Percentiles rank a stretch among this genome's conserved stretches.
Evolutionary conservation across 805 yeast species (phyloP).

Genomic region (Teunomyces cretensis): DNA sequence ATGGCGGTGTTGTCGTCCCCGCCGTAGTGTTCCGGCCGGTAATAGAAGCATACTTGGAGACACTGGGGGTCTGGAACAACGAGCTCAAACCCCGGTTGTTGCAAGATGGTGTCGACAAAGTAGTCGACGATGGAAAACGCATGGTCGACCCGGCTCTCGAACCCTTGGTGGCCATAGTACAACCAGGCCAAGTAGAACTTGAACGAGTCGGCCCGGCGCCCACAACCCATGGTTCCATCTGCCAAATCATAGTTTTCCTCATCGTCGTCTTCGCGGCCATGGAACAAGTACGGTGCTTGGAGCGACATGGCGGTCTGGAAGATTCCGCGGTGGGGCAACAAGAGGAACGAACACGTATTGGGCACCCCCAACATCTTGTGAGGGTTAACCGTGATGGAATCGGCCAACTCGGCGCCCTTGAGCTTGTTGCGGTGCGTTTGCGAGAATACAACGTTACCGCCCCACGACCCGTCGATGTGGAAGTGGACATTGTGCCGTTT

Average conservation of each 20-base stretch:
- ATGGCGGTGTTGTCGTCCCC: conserved; percentile 39
- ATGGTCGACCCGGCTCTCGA: conserved; percentile 65
- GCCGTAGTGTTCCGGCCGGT: conserved; percentile 43
- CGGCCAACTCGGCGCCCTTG: conserved; percentile 63
- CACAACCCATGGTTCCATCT: conserved; percentile 92
- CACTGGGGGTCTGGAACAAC: conserved; percentile 60
- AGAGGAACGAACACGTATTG: conserved; percentile 67
- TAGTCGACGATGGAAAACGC: conserved; percentile 67
- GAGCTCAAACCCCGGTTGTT: conserved; percentile 48
- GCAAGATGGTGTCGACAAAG: conserved; percentile 47
- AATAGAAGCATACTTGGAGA: conserved; percentile 81
- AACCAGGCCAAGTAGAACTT: conserved; percentile 80
- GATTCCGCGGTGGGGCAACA: conserved; percentile 63
- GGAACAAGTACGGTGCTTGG: conserved; percentile 80
- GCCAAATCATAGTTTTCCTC: conserved; percentile 72
- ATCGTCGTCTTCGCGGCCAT: conserved; percentile 46
- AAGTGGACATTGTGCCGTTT: conserved; percentile 63
- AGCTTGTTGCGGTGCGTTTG: conserved; percentile 47
- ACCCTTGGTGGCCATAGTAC: conserved; percentile 72
- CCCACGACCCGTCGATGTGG: conserved; percentile 91
- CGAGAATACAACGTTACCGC: conserved; percentile 79
- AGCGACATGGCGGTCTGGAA: conserved; percentile 76
- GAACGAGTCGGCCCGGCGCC: conserved; percentile 79
- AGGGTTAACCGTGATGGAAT: conserved; percentile 79
- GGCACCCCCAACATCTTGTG: conserved; percentile 92